Evolutionary conservation across 345 rosid genomes (phyloP).

Genomic region (Eucalyptus curtisii): DNA sequence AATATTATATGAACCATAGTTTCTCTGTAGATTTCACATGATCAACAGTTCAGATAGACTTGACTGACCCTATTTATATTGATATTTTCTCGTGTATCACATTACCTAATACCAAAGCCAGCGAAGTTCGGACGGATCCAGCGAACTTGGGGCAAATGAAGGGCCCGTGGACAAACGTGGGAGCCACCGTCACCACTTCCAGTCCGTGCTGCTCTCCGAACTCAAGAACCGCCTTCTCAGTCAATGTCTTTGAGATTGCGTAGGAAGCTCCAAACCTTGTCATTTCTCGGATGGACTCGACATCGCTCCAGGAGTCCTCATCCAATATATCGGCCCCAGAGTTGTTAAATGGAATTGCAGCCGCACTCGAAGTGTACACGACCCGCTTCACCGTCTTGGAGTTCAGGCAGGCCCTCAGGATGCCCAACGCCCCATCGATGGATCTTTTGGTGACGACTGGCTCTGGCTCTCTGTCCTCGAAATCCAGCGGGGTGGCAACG

Average conservation of each 20-base stretch:
- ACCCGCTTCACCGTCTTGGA: slow-evolving; percentile 45
- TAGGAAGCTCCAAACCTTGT: background rate
- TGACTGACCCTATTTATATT: background rate
- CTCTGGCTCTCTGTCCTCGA: slow-evolving; percentile 23
- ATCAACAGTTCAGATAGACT: background rate
- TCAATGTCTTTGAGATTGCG: slow-evolving; percentile 6
- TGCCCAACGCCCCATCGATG: slow-evolving; percentile 33
- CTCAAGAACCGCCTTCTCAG: slow-evolving; percentile 15
- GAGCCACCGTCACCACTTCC: slow-evolving; percentile 19
- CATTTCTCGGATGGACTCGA: background rate
- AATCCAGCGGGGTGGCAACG: slow-evolving; percentile 3
- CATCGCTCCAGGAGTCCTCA: slow-evolving; percentile 22
- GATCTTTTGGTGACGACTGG: slow-evolving; percentile 28
- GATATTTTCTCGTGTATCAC: background rate
- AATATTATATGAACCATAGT: background rate
- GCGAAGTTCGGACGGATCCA: background rate
- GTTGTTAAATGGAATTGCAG: background rate
- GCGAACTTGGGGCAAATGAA: slow-evolving; percentile 18
- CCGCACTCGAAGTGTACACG: slow-evolving; percentile 49
- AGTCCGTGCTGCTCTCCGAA: slow-evolving; percentile 14
- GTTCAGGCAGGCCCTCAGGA: slow-evolving; percentile 35
- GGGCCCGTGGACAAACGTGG: slow-evolving; percentile 15
- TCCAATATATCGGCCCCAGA: background rate
- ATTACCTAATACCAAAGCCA: slow-evolving; percentile 15
- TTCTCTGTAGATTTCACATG: background rate